Conservation (phyloP, 345 rosid genomes). For the Salix caprea region DNA sequence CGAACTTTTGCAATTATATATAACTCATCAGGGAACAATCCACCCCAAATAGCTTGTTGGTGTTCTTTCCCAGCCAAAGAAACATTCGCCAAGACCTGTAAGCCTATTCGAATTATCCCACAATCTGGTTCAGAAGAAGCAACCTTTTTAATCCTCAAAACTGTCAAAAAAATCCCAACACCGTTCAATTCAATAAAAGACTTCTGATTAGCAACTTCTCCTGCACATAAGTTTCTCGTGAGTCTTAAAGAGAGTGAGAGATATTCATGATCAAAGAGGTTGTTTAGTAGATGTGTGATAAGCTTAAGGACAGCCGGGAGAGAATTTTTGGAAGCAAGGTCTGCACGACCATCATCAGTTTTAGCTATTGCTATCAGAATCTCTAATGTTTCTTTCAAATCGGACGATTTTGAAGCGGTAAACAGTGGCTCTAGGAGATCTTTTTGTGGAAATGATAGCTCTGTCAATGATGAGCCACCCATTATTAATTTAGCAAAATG, state of each 20-base stretch:
- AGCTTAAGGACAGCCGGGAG: constrained; percentile 44
- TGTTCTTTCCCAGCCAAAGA: constrained; percentile 56
- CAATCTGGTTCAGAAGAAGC: constrained; percentile 26
- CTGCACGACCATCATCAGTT: constrained; percentile 46
- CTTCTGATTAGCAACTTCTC: constrained; percentile 56
- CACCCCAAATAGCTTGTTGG: constrained; percentile 54
- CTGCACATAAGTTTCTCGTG: constrained; percentile 77
- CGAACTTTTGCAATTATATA: constrained; percentile 35
- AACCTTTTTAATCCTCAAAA: constrained; percentile 24
- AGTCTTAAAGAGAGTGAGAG: constrained; percentile 49
- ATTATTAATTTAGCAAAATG: too few species aligned
- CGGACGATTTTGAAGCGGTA: constrained; percentile 31
- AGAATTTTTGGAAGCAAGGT: constrained; percentile 52
- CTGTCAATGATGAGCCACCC: too few species aligned
- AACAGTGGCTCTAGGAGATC: constrained; percentile 35
- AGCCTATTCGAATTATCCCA: constrained; percentile 15
- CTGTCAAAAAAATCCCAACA: constrained; percentile 25
- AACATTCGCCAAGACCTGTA: constrained; percentile 76
- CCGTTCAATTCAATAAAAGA: constrained; percentile 51
- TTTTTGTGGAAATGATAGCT: neutral
- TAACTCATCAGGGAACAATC: constrained; percentile 51
- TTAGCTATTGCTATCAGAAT: constrained; percentile 43
- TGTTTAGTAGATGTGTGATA: constrained; percentile 25
- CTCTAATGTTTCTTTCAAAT: constrained; percentile 43
- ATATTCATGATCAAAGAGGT: constrained; percentile 22